Conservation (phyloP, 1,284 basidiomycete genomes). For the Afroboletus lepidellus region DNA sequence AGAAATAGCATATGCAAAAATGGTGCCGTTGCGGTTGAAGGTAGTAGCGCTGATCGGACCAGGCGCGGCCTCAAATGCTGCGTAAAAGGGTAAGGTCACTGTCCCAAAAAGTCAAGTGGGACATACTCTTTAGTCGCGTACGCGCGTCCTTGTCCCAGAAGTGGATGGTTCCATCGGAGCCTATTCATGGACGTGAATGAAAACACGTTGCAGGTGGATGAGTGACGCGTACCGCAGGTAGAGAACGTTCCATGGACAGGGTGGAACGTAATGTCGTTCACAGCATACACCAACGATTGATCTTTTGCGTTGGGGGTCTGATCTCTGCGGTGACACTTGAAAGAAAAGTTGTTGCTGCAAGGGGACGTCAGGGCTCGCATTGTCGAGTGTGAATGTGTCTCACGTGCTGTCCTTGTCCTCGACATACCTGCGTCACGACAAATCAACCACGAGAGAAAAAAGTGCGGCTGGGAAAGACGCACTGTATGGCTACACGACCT, state of each 20-base stretch:
- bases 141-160: slow-evolving; percentile 92
- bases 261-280: slow-evolving; percentile 93
- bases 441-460: slow-evolving; percentile 1
- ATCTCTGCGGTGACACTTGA: slow-evolving; percentile 93
- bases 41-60: slow-evolving; percentile 71
- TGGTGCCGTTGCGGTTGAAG: slow-evolving; percentile 85
- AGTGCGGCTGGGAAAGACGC: slow-evolving; percentile 30
- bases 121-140: slow-evolving; percentile 82
- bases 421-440: slow-evolving; percentile 54
- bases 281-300: slow-evolving; percentile 82
- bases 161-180: slow-evolving; percentile 77
- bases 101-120: background rate
- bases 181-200: slow-evolving; percentile 35
- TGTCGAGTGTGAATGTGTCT: slow-evolving; percentile 20
- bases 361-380: slow-evolving; percentile 13
- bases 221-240: slow-evolving; percentile 71
- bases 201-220: slow-evolving; percentile 23
- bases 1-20: slow-evolving; percentile 86
- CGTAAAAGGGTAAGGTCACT: slow-evolving; percentile 6
- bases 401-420: slow-evolving; percentile 75
- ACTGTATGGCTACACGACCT: slow-evolving; percentile 96
- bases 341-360: slow-evolving; percentile 83
- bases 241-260: slow-evolving; percentile 92
- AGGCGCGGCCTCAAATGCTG: slow-evolving; percentile 52
- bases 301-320: slow-evolving; percentile 62